These are phyloP conservation scores for Diophrys sp. DNA, from an alignment of 73 alveolate genomes.

Conservation along the genomic window DNA sequence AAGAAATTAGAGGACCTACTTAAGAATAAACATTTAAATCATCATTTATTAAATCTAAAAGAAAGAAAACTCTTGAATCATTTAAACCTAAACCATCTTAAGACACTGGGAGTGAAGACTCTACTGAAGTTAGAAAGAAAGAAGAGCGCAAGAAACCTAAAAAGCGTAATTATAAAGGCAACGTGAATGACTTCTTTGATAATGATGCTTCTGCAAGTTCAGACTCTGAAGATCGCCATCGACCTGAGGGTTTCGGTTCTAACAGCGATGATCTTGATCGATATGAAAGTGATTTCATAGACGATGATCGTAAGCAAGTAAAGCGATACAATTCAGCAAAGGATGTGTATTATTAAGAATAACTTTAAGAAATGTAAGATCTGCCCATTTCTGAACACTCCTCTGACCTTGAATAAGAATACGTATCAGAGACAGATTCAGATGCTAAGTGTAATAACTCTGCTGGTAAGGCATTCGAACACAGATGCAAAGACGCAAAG, in stretches of 20 bases:
- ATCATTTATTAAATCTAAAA: neutral
- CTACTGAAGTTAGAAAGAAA: neutral
- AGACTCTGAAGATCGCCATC: too few species aligned
- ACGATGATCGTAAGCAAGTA: slow-evolving; percentile 24
- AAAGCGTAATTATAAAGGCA: too few species aligned
- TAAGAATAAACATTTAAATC: neutral
- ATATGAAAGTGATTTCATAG: slow-evolving; percentile 61
- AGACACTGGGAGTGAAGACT: neutral
- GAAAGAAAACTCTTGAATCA: neutral
- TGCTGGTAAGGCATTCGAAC: slow-evolving; percentile 13
- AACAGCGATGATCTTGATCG: slow-evolving; percentile 6
- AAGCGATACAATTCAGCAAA: neutral
- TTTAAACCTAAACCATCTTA: neutral
- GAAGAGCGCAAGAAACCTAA: neutral
- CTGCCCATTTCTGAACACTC: slow-evolving; percentile 12
- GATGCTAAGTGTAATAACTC: slow-evolving; percentile 10
- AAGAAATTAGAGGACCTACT: neutral
- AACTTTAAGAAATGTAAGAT: neutral
- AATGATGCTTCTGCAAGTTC: neutral
- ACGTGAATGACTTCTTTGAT: neutral
- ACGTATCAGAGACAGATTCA: slow-evolving; percentile 16
- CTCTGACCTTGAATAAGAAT: slow-evolving; percentile 18
- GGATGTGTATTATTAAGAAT: neutral
- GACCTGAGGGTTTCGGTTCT: neutral
- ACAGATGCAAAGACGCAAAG: slow-evolving; percentile 17